Percentiles rank a stretch among this genome's conserved stretches.
phyloP scores from a whole-genome alignment of 495 filamentous ascomycete species.

The Trypethelium eluteriae region DNA sequence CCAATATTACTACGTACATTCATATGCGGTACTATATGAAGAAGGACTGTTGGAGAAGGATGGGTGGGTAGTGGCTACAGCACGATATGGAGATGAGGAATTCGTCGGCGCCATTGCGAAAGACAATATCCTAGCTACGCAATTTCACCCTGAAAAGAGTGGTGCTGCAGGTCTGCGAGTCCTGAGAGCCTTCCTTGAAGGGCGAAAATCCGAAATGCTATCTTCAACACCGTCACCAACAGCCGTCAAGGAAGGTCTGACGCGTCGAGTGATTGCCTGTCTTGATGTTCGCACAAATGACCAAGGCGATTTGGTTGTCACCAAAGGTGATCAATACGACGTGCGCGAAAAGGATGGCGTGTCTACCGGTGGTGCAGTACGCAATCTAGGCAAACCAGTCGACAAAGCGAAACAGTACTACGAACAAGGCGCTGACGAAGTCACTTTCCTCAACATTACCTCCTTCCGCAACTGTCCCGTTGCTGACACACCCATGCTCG shows the following conservation, averaged over 20 bases:
- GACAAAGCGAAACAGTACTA: conserved; percentile 92
- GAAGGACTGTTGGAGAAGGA: conserved; percentile 61
- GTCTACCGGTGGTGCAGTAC: conserved; percentile 60
- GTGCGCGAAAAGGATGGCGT: conserved; percentile 78
- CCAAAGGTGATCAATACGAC: conserved; percentile 97
- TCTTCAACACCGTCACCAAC: conserved; percentile 24
- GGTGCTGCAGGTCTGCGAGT: conserved; percentile 79
- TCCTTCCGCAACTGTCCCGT: conserved; percentile 91
- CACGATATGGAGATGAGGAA: conserved; percentile 75
- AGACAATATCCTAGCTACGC: conserved; percentile 79
- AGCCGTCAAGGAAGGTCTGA: conserved; percentile 56
- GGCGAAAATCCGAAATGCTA: conserved; percentile 45
- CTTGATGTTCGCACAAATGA: conserved; percentile 97
- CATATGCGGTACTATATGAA: conserved; percentile 74
- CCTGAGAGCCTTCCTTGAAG: conserved; percentile 74
- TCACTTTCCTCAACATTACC: conserved; percentile 97
- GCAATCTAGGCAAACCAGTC: conserved; percentile 93
- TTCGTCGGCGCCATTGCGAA: conserved; percentile 87
- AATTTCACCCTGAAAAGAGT: conserved; percentile 98
- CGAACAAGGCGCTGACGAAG: conserved; percentile 90
- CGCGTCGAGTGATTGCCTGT: conserved; percentile 85
- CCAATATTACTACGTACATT: conserved; percentile 98
- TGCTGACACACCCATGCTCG: conserved; percentile 89
- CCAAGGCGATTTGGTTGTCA: conserved; percentile 88
- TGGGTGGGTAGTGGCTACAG: conserved; percentile 85